Conservation (phyloP, 306 rosid genomes). For the Casuarina equisetifolia region DNA sequence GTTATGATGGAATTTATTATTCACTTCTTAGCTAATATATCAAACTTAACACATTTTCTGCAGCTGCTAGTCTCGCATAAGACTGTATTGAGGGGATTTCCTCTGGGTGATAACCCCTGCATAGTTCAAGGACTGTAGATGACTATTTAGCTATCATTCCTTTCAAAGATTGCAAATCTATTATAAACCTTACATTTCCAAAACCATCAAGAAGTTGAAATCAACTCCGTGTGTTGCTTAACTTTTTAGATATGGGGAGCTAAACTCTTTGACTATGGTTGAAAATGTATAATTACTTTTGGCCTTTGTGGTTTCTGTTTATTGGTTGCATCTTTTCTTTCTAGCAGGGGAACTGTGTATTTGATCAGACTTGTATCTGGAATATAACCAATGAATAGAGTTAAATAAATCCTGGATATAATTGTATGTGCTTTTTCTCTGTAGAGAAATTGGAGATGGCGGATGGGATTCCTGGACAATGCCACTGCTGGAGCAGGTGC, state of each 20-base stretch:
- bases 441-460: slow-evolving; percentile 74
- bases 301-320: background rate
- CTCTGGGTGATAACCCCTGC: background rate
- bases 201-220: background rate
- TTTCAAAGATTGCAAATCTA: background rate
- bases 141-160: background rate
- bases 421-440: slow-evolving; percentile 26
- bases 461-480: slow-evolving; percentile 72
- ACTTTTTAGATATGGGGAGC: background rate
- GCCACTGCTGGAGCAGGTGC: slow-evolving; percentile 68
- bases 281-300: background rate
- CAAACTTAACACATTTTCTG: background rate
- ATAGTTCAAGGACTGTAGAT: background rate
- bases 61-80: background rate
- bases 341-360: background rate
- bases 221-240: background rate
- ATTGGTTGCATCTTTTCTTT: background rate
- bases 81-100: background rate
- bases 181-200: background rate
- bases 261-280: background rate
- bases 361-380: background rate
- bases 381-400: background rate
- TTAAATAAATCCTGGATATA: slow-evolving; percentile 15
- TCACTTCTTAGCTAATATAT: slow-evolving; percentile 11
- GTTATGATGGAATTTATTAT: slow-evolving; percentile 2